A percentile compares a stretch with the other conserved stretches of the same genome.
Conservation (phyloP, 2,329 filamentous ascomycete genomes). For the Remersonia thermophila region DNA sequence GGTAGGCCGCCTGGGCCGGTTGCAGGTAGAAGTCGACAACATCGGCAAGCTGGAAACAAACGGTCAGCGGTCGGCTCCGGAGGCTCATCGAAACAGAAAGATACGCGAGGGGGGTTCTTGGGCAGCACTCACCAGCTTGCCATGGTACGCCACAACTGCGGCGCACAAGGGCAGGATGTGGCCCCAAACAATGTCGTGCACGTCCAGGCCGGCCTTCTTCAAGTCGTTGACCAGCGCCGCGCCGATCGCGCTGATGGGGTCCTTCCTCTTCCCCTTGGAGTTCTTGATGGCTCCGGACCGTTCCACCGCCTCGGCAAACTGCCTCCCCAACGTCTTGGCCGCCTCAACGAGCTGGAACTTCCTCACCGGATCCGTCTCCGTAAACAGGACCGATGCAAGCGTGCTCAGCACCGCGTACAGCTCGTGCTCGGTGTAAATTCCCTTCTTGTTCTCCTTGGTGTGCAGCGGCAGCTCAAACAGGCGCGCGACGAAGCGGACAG, state of each 20-base stretch:
- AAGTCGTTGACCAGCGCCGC: conserved; percentile 52
- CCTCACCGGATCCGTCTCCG: conserved; percentile 53
- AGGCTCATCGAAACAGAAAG: conserved; percentile 10
- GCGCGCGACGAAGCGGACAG: conserved; percentile 50
- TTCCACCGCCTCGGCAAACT: conserved; percentile 51
- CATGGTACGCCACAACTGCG: conserved; percentile 58
- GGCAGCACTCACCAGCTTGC: conserved; percentile 51
- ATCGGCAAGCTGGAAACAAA: conserved; percentile 48
- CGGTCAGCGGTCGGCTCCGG: too few species aligned
- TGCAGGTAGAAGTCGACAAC: conserved; percentile 62
- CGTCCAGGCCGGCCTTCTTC: conserved; percentile 47
- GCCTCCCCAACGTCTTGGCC: conserved; percentile 41
- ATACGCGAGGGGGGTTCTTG: too few species aligned
- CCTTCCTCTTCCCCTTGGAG: conserved; percentile 37
- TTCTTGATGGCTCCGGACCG: conserved; percentile 52
- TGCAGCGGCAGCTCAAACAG: conserved; percentile 57
- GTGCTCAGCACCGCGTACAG: conserved; percentile 51
- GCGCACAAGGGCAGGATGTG: conserved; percentile 57
- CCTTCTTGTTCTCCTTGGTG: conserved; percentile 45
- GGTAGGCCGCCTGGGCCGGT: conserved; percentile 38
- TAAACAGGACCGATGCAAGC: conserved; percentile 54
- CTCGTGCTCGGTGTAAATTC: conserved; percentile 43
- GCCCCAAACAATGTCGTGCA: conserved; percentile 56
- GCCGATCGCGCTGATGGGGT: conserved; percentile 50
- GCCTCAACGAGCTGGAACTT: conserved; percentile 51